Conservation (phyloP, 1,139 yeast species). For the Hemisphaericaspora xylanilytica region DNA sequence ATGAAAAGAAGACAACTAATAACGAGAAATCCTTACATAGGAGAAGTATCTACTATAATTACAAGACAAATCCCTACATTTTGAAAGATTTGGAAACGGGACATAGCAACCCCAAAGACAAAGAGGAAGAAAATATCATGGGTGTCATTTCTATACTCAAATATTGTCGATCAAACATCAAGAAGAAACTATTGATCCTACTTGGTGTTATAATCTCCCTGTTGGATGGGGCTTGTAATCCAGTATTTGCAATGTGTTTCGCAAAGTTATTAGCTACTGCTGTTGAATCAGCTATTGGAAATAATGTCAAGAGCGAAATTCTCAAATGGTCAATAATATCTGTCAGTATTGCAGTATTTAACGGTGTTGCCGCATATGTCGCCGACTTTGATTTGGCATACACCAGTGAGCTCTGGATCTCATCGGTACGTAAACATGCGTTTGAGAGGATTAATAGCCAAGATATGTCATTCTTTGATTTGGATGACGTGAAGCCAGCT, state of each 20-base stretch:
- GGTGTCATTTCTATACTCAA: conserved; percentile 34
- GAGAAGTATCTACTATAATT: conserved; percentile 14
- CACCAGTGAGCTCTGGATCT: conserved; percentile 70
- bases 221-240: conserved; percentile 62
- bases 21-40: neutral
- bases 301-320: conserved; percentile 25
- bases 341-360: conserved; percentile 55
- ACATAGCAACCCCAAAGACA: neutral
- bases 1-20: neutral
- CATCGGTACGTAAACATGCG: conserved; percentile 47
- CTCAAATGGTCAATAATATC: conserved; percentile 68
- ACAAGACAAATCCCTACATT: conserved; percentile 24
- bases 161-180: conserved; percentile 32
- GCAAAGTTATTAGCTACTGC: conserved; percentile 64
- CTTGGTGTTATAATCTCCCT: conserved; percentile 56
- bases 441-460: conserved; percentile 52
- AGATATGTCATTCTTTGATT: conserved; percentile 54
- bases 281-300: conserved; percentile 40
- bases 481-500: conserved; percentile 42
- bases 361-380: conserved; percentile 56
- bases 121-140: conserved; percentile 17
- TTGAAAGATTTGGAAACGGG: conserved; percentile 21
- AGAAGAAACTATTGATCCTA: conserved; percentile 33
- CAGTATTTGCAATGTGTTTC: conserved; percentile 75
- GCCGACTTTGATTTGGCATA: conserved; percentile 52